phyloP scores from a whole-genome alignment of 163 green algal species.

The Scenedesmus sp. region DNA sequence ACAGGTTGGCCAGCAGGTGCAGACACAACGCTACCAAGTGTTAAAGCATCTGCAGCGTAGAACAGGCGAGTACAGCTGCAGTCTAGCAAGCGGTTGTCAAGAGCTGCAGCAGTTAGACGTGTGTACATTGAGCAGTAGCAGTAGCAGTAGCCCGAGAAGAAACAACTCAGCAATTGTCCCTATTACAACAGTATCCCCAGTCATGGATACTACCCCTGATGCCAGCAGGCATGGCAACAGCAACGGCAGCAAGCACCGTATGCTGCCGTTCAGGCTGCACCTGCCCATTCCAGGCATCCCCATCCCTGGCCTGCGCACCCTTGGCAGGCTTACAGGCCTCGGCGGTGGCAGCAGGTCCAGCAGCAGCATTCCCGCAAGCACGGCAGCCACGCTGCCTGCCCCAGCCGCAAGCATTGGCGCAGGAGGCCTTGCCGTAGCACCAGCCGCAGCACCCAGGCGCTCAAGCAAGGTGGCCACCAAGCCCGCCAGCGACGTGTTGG shows the following conservation, averaged over 20 bases:
- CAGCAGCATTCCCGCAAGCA: not conserved
- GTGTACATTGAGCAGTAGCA: not conserved
- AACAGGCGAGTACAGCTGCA: not conserved
- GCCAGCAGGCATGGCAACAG: not conserved
- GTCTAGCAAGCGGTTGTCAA: not conserved
- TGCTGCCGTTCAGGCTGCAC: constrained; percentile 43
- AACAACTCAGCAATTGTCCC: not conserved
- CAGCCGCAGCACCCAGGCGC: constrained; percentile 21
- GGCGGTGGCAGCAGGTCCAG: constrained; percentile 4
- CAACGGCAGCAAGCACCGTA: constrained; percentile 23
- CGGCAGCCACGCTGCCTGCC: not conserved
- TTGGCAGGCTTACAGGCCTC: not conserved
- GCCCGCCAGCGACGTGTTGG: constrained; percentile 90
- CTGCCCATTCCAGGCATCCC: constrained; percentile 46
- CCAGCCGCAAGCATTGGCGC: not conserved
- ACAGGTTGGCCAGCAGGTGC: not conserved
- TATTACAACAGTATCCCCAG: not conserved
- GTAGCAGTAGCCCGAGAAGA: not conserved
- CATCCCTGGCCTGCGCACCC: not conserved
- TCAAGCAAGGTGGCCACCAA: constrained; percentile 61
- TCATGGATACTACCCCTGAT: not conserved
- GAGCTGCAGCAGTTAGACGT: constrained; percentile 5
- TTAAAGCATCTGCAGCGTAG: not conserved
- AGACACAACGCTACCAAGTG: not conserved
- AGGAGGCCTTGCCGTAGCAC: not conserved